A percentile compares a stretch with the other conserved stretches of the same genome.
Evolutionary conservation across 192 early-diverging fungal species (phyloP).

Genomic region (Lobosporangium transversale): DNA sequence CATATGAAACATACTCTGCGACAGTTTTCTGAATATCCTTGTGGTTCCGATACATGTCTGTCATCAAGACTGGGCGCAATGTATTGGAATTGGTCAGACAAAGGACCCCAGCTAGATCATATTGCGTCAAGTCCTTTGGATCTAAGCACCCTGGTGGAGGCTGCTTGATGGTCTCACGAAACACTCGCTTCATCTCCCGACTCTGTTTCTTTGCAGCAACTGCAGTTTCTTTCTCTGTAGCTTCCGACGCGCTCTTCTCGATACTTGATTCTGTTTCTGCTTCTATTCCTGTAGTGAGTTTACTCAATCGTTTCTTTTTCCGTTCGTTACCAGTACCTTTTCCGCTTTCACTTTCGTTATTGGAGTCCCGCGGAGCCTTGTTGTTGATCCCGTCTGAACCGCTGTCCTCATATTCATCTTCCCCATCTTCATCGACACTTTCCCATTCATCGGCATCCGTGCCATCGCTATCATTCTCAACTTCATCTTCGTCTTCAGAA

Average conservation of each 20-base stretch:
- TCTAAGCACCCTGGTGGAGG: conserved; percentile 38
- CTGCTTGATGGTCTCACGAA: conserved; percentile 1
- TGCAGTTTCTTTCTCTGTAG: not conserved
- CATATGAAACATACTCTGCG: conserved; percentile 27
- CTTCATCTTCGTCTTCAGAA: not conserved
- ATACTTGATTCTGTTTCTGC: not conserved
- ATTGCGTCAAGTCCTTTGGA: conserved; percentile 2
- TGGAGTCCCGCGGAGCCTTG: conserved; percentile 6
- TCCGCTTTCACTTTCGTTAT: not conserved
- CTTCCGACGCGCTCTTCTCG: not conserved
- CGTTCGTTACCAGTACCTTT: conserved; percentile 2
- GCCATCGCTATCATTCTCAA: conserved; percentile 26
- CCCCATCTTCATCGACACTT: conserved; percentile 17
- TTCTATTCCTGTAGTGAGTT: too few species aligned
- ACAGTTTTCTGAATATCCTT: conserved; percentile 6
- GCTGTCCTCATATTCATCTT: conserved; percentile 9
- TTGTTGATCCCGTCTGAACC: conserved; percentile 15
- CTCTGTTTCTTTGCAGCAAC: conserved; percentile 4
- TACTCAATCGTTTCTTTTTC: conserved; percentile 24
- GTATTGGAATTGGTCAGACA: conserved; percentile 15
- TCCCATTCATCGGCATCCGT: conserved; percentile 16
- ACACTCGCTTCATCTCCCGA: conserved; percentile 10
- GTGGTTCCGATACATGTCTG: conserved; percentile 14
- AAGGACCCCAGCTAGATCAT: conserved; percentile 14
- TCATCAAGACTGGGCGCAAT: conserved; percentile 29